Evolutionary conservation across 352 stramenopile genomes (phyloP).

Genomic region (Globisporangium cylindrosporum): DNA sequence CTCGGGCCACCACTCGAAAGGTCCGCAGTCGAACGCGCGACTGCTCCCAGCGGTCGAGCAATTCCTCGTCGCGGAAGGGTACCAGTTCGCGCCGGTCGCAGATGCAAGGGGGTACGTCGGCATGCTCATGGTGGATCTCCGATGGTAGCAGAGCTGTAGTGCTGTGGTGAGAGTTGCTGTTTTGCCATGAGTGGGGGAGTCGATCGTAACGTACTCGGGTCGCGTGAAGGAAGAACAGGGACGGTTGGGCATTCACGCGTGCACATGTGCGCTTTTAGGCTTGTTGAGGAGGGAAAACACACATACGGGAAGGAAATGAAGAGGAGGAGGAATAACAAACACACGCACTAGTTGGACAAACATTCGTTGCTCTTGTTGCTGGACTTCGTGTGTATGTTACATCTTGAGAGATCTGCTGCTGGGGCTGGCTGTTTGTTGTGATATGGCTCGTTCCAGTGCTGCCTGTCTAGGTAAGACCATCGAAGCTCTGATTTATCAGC

Average conservation of each 20-base stretch:
- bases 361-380: background rate
- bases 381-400: background rate
- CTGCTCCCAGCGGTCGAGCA: constrained; percentile 76
- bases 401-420: too few species aligned
- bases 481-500: background rate
- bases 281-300: background rate
- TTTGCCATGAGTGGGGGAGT: background rate
- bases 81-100: constrained; percentile 65
- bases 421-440: too few species aligned
- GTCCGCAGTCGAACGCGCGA: constrained; percentile 55
- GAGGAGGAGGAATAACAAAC: constrained; percentile 12
- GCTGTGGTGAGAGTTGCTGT: background rate
- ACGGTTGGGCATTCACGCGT: constrained; percentile 12
- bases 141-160: constrained; percentile 40
- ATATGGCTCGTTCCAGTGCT: too few species aligned
- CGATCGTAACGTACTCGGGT: background rate
- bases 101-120: constrained; percentile 76
- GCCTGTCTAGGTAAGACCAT: background rate
- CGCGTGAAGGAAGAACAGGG: background rate
- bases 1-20: constrained; percentile 82
- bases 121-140: constrained; percentile 82
- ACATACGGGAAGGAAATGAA: constrained; percentile 13
- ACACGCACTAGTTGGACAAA: background rate
- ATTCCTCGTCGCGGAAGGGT: constrained; percentile 74
- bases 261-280: background rate